phyloP scores from a whole-genome alignment of 73 alveolate genomes.

The Paramecium sonneborni region DNA sequence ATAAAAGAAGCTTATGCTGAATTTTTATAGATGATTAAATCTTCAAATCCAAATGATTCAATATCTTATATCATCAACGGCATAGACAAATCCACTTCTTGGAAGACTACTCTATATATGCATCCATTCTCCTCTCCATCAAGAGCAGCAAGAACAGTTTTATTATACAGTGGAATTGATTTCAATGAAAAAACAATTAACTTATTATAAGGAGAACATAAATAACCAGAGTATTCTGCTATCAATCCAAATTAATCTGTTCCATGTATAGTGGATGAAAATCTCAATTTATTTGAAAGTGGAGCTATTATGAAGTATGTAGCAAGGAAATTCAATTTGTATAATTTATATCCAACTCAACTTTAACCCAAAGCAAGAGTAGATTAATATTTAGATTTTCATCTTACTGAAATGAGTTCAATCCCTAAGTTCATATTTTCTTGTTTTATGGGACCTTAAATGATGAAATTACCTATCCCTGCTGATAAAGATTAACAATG shows the following conservation, averaged over 20 bases:
- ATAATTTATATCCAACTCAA: neutral
- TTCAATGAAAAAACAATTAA: neutral
- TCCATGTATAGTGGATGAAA: neutral
- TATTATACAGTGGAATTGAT: neutral
- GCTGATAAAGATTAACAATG: neutral
- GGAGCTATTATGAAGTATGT: neutral
- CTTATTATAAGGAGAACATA: neutral
- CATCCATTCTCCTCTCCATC: conserved; percentile 15
- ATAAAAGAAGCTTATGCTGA: neutral
- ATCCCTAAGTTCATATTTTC: neutral
- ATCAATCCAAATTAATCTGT: conserved; percentile 3
- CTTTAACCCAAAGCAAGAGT: neutral
- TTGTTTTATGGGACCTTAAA: neutral
- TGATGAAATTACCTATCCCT: neutral
- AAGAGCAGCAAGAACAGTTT: conserved; percentile 10
- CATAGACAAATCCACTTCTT: neutral
- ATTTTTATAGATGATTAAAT: neutral
- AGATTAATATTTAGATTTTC: conserved; percentile 12
- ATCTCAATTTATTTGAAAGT: neutral
- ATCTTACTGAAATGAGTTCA: neutral
- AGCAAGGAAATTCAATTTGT: neutral
- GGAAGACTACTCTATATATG: neutral
- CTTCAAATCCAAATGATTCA: neutral
- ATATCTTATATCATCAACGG: neutral
- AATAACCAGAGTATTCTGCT: neutral